Conservation (phyloP, 2,329 filamentous ascomycete genomes). For the Cadophora malorum region DNA sequence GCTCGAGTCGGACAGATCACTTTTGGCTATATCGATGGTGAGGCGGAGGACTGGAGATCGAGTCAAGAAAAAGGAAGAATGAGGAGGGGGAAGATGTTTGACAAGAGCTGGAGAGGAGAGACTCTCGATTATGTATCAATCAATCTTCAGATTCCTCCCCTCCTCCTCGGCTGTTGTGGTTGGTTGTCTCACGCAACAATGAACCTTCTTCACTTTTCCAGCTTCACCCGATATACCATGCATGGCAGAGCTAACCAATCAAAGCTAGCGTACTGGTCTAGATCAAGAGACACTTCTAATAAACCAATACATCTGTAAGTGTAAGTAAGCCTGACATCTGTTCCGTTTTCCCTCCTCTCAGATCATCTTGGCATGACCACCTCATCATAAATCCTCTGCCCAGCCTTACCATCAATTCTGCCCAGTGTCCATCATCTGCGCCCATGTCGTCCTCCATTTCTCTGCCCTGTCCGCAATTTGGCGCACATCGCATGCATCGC, state of each 20-base stretch:
- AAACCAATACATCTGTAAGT: not conserved
- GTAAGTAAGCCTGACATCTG: not conserved
- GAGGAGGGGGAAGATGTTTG: not conserved
- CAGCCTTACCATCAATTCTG: not conserved
- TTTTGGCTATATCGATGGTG: not conserved
- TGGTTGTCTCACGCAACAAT: not conserved
- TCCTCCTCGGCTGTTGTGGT: not conserved
- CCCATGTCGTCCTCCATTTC: not conserved
- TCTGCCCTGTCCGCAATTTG: slow-evolving; percentile 1
- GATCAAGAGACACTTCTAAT: not conserved
- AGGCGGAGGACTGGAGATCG: not conserved
- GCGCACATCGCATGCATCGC: not conserved
- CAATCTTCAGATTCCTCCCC: not conserved
- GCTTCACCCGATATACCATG: not conserved
- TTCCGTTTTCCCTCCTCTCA: not conserved
- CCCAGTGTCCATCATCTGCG: not conserved
- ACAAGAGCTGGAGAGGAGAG: not conserved
- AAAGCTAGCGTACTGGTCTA: not conserved
- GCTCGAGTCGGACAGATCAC: not conserved
- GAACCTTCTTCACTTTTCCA: not conserved
- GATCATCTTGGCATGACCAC: not conserved
- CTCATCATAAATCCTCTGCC: too few species aligned
- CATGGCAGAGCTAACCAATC: not conserved
- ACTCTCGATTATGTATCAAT: not conserved
- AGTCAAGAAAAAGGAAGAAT: not conserved